phyloP scores from a whole-genome alignment of 1,284 basidiomycete genomes.

The Rhodotorula sp. region DNA sequence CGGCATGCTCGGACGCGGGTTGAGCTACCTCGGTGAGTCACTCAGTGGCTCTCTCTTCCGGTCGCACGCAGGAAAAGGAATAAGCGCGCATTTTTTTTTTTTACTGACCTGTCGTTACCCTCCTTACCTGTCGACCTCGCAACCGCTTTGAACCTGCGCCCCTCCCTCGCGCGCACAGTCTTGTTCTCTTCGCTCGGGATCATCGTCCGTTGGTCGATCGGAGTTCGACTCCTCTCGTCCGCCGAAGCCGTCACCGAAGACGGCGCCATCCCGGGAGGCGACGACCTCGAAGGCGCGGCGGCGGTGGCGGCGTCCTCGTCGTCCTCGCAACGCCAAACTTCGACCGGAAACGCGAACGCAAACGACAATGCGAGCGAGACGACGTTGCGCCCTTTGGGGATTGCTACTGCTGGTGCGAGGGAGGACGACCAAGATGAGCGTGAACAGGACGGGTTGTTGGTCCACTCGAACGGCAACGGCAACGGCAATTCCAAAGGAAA shows the following conservation, averaged over 20 bases:
- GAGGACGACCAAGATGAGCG: conserved; percentile 8
- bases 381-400: background rate
- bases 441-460: conserved; percentile 7
- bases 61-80: background rate
- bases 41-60: background rate
- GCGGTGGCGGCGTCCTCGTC: background rate
- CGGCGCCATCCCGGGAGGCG: background rate
- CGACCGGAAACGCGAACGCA: too few species aligned
- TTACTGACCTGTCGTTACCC: background rate
- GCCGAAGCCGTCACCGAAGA: conserved; percentile 44
- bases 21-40: conserved; percentile 32
- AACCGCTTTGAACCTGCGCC: too few species aligned
- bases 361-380: background rate
- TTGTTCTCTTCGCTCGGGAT: conserved; percentile 53
- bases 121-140: too few species aligned
- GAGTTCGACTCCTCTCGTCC: conserved; percentile 51
- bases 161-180: conserved; percentile 34
- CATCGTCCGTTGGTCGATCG: conserved; percentile 52
- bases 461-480: background rate
- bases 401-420: background rate
- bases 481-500: background rate
- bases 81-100: background rate
- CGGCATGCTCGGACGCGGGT: conserved; percentile 43
- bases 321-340: too few species aligned
- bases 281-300: background rate